Evolutionary conservation across 345 rosid genomes (phyloP), one percentile per base, ranked within the genome.

Genomic region (Orychophragmus violaceus): DNA sequence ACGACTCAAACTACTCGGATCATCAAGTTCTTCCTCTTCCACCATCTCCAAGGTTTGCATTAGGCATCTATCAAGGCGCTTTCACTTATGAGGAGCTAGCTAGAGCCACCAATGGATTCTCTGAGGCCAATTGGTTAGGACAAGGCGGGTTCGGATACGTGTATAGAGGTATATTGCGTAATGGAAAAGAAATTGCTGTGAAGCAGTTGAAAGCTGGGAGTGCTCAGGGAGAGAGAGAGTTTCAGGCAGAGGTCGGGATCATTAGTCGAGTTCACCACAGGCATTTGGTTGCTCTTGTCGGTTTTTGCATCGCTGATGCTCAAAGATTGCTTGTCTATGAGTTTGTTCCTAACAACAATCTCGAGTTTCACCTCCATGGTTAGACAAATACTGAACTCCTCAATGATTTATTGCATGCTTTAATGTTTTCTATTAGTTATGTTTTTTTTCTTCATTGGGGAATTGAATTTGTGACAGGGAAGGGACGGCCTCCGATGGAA

Each of bases 71-170:
- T 10, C 79, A 84, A 78, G 84, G 86, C 66, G 75, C 71, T 29
- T 83, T 82, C 63, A 75, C 86, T 1, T 82, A 78, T 6, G 85
- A 82, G 55, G 85, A 84, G 69, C 59, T 88, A 28, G 62, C 71
- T 8, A 74, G 75, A 71, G 95, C 95, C 41, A 85, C 87, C 1
- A 71, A 79, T 68, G 89, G 82, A 0, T 88, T 88, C 76, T 88
- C 85, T 14, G 85, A 82, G 6, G 70, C 88, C 2, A 88, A 88
- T 39, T 78, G 77, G 49, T 78, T 88, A 3, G 89, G 95, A 22
- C 84, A 84, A 72, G 91, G 95, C 9, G 95, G 95, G 25, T 85
- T 84, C 52, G 89, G 91, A 27, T 77, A 77, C 6, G 95, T 84
- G 28, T 80, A 75, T 52, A 85, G 22, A 51, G 95, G 95, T 45